A percentile compares a stretch with the other conserved stretches of the same genome.
Evolutionary conservation across 257 asterid genomes (phyloP).

Genomic region (Solanum appendiculatum): DNA sequence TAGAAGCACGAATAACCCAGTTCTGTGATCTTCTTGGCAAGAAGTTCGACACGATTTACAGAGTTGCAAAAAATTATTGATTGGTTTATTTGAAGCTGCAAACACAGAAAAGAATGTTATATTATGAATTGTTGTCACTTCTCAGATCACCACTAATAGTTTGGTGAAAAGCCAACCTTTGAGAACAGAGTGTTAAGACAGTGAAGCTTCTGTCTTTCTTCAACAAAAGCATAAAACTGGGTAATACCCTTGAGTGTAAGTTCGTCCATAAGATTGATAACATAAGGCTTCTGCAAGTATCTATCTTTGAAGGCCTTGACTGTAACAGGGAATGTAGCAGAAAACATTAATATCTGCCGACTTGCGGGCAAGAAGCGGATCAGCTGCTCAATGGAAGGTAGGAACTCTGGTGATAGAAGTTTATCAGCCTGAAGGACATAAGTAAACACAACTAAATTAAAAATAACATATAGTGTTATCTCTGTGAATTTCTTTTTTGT

Average conservation of each 20-base stretch:
- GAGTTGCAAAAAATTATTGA: slow-evolving; percentile 91
- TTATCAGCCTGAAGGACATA: slow-evolving; percentile 73
- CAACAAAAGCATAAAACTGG: slow-evolving; percentile 82
- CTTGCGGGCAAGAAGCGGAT: slow-evolving; percentile 55
- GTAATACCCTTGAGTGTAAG: slow-evolving; percentile 90
- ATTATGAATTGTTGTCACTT: background rate
- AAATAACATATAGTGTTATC: background rate
- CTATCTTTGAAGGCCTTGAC: slow-evolving; percentile 81
- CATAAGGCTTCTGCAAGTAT: slow-evolving; percentile 56
- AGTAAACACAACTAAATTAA: background rate
- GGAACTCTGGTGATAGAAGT: slow-evolving; percentile 88
- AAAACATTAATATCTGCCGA: slow-evolving; percentile 86
- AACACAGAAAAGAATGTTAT: background rate
- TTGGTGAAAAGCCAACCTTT: slow-evolving; percentile 29
- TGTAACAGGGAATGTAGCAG: slow-evolving; percentile 86
- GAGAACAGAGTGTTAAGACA: slow-evolving; percentile 84
- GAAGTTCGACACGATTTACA: slow-evolving; percentile 87
- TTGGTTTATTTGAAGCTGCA: slow-evolving; percentile 91
- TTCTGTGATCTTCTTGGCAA: slow-evolving; percentile 90
- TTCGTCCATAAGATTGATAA: slow-evolving; percentile 91
- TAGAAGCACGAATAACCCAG: slow-evolving; percentile 92
- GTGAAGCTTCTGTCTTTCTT: slow-evolving; percentile 90
- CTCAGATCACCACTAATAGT: background rate
- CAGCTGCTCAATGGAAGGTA: slow-evolving; percentile 74
- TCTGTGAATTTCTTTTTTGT: background rate